Base-by-base conservation (phyloP, 345 rosid genomes). In the Kernera saxatilis region DNA sequence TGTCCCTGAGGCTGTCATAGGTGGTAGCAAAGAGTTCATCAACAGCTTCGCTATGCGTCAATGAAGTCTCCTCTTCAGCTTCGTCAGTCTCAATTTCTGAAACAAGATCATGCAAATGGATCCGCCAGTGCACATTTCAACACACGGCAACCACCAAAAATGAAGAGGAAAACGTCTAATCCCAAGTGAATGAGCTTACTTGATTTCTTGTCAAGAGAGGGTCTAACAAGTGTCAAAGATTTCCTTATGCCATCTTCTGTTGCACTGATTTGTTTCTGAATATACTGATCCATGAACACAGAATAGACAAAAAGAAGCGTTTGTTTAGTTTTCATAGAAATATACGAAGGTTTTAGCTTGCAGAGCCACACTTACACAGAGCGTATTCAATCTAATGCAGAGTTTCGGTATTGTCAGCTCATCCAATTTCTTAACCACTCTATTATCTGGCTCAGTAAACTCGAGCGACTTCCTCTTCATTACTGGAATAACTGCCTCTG, bases 11-110 rank as follows among this genome's bases (percentile, higher is more conserved):
- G 73, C 87, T 76, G 79, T 82, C 77, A 44, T 87, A 85, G 55
- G 98, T 87, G 72, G 97, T 89, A 17, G 82, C 76, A 80, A 93
- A 91, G 51, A 93, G 85, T 59, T 89, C 97, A 73, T 89, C 89
- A 40, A 87, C 81, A 58, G 88, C 89, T 82, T 91, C 97, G 69
- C 62, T 71, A 62, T 77, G 77, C 30, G 90, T 80, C 66, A 84
- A 51, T 5, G 81, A 85, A 75, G 80, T 82, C 33, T 71, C 80
- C 67, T 79, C 87, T 50, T 73, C 75, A 76, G 64, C 55, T 81
- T 80, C 87, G 6, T 30, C 58, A 45, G 64, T 55, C 70, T 73
- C 71, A 52, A 76, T 81, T 32, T 74, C 87, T 76, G 67, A 88
- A 82, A 72, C 29, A 45, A 36, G 46, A 55, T 36, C 45, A 23